Base-by-base conservation (phyloP, 352 stramenopile species). In the Globisporangium rhizosaccharum region DNA sequence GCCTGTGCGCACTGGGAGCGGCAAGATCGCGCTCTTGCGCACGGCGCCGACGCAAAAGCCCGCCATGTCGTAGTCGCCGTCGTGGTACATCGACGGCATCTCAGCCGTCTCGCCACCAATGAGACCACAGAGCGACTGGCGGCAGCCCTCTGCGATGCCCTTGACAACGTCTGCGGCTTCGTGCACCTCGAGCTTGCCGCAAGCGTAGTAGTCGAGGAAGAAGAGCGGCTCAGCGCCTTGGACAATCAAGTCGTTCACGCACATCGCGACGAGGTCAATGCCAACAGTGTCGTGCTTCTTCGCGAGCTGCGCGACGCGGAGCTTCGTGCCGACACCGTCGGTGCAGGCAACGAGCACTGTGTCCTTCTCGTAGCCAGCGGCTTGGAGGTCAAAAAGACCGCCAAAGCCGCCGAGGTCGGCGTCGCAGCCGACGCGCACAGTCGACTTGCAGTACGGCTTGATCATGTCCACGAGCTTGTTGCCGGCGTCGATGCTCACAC, bases 131-230 rank as follows among this genome's bases (percentile, higher is more conserved):
- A 86, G 73, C 45, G 96, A 92, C 80, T 99, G 91, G 23, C 82
- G 84, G 68, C 97, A 99, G 46, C 96, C 97, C 65, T 99, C 93
- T 2, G 96, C 97, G 66, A 99, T 99, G 41, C 97, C 97, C 68
- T 96, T 92, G 54, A 99, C 96, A 33, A 99, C 96, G 57, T 94
- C 75, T 20, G 87, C 77, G 59, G 96, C 96, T 65, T 97, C 94
- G 51, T 97, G 65, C 9, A 98, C 86, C 54, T 98, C 90, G 15
- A 99, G 84, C 68, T 97, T 96, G 42, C 96, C 97, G 39, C 93
- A 98, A 57, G 97, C 97, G 88, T 98, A 99, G 81, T 99, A 99
- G 79, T 99, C 97, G 10, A 99, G 74, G 79, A 99, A 99, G 85
- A 99, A 99, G 12, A 99, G 76, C 23, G 97, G 97, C 63, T 99